Base-by-base conservation (phyloP, 2,329 filamentous ascomycete genomes). In the Grosmannia penicillata region DNA sequence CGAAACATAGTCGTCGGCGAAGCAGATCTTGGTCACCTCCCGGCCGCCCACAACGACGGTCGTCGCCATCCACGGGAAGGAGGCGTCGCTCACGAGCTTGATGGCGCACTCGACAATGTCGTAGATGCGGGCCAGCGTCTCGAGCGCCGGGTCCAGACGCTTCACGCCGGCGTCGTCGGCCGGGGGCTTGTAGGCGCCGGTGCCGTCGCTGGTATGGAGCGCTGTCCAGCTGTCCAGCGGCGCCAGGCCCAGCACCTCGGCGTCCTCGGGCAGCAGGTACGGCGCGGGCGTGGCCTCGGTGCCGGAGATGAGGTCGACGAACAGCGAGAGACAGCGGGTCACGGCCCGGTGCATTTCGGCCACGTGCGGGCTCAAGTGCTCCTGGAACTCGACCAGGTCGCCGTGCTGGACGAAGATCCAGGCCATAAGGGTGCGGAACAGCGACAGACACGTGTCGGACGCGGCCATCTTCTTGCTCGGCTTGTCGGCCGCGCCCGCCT, bases 221-320 rank as follows among this genome's bases (percentile, higher is more conserved):
- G 43, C 42, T 3, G 39, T 29, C 47, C 47, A 48, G 36, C 26
- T 8, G 45, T 44, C 56, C 15, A 70, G 52, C 4, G 65, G 59
- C 14, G 56, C 54, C 23, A 69, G 49, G 4, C 67, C 66, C 11
- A 62, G 51, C 14, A 60, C 55, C 42, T 65, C 56, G 40, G 65
- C 46, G 40, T 75, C 70, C 48, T 75, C 70, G 0, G 56, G 47
- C 1, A 75, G 58, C 17, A 73, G 54, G 49, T 72, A 74, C 2
- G 33, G 13, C 59, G 59, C 31, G 59, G 64, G 8, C 58, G 50
- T 58, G 14, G 60, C 48, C 10, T 57, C 53, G 17, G 53, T 56
- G 23, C 51, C 53, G 13, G 58, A 56, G 43, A 65, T 62, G 9
- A 61, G 54, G 29, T 66, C 60, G 33, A 63, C 63, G n/a, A 73